Percentiles rank a stretch among this genome's conserved stretches.
Evolutionary conservation across 192 early-diverging fungal species (phyloP).

Genomic region (Coemansia brasiliensis): DNA sequence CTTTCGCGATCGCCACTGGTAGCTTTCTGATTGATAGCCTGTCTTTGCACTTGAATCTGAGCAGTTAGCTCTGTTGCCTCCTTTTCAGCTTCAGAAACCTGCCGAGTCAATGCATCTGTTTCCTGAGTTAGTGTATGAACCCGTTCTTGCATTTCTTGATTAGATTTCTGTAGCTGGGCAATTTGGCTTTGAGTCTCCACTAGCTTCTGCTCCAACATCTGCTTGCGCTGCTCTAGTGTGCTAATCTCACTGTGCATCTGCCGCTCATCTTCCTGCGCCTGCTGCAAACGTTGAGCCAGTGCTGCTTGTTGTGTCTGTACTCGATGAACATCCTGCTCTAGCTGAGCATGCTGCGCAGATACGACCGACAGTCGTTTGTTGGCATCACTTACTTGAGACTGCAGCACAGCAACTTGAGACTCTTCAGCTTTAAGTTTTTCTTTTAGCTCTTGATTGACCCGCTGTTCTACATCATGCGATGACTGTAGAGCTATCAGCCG

Average conservation of each 20-base stretch:
- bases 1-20: slow-evolving; percentile 10
- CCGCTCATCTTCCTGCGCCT: slow-evolving; percentile 46
- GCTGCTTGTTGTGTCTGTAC: slow-evolving; percentile 48
- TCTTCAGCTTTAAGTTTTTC: slow-evolving; percentile 46
- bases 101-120: slow-evolving; percentile 20
- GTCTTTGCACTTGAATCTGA: background rate
- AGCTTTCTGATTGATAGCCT: background rate
- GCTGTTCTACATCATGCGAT: slow-evolving; percentile 48
- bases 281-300: slow-evolving; percentile 34
- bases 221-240: slow-evolving; percentile 37
- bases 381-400: slow-evolving; percentile 40
- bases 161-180: slow-evolving; percentile 27
- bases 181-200: slow-evolving; percentile 23
- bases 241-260: slow-evolving; percentile 35
- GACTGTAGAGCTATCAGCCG: slow-evolving; percentile 43
- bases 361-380: slow-evolving; percentile 31
- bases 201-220: slow-evolving; percentile 24
- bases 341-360: slow-evolving; percentile 37
- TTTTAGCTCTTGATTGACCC: slow-evolving; percentile 53
- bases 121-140: slow-evolving; percentile 16
- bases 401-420: slow-evolving; percentile 20
- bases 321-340: slow-evolving; percentile 45
- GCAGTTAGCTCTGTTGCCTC: background rate
- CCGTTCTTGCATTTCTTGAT: slow-evolving; percentile 10
- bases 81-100: slow-evolving; percentile 7